Evolutionary conservation across 495 filamentous ascomycete species (phyloP).

Genomic region (Venustampulla echinocandica): DNA sequence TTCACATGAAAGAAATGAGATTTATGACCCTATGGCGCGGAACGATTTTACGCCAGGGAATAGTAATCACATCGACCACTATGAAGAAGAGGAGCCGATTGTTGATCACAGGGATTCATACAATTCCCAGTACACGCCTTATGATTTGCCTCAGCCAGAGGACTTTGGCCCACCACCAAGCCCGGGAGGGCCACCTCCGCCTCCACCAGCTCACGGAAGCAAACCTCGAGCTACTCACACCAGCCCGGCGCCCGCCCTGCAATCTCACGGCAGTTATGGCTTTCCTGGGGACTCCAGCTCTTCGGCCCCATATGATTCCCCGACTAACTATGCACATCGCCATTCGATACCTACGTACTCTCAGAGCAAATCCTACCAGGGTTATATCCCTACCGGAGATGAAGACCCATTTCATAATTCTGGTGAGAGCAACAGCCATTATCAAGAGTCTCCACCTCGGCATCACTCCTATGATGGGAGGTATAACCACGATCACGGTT

Average conservation of each 20-base stretch:
- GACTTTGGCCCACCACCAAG: constrained; percentile 20
- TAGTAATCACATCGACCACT: constrained; percentile 6
- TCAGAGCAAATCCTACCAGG: constrained; percentile 10
- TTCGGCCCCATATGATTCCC: constrained; percentile 4
- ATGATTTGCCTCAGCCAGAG: constrained; percentile 15
- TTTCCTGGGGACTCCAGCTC: constrained; percentile 6
- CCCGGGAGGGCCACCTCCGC: constrained; percentile 22
- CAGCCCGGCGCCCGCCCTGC: constrained; percentile 11
- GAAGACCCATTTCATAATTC: constrained; percentile 15
- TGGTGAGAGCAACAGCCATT: constrained; percentile 1
- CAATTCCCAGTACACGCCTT: constrained; percentile 6
- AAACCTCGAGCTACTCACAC: constrained; percentile 11
- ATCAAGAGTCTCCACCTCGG: constrained; percentile 25
- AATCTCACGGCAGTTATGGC: constrained; percentile 15
- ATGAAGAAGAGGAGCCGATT: constrained; percentile 11
- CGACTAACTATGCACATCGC: constrained; percentile 14
- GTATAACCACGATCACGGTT: constrained; percentile 35
- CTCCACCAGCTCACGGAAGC: constrained; percentile 22
- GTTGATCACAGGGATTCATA: constrained; percentile 12
- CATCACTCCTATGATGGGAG: constrained; percentile 42
- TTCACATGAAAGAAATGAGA: constrained; percentile 10
- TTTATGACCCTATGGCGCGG: constrained; percentile 8
- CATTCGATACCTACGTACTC: constrained; percentile 17
- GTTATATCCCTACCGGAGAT: constrained; percentile 13
- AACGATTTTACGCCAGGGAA: constrained; percentile 5